Evolutionary conservation across 805 yeast species (phyloP).

Genomic region (Grigorovia humatica): DNA sequence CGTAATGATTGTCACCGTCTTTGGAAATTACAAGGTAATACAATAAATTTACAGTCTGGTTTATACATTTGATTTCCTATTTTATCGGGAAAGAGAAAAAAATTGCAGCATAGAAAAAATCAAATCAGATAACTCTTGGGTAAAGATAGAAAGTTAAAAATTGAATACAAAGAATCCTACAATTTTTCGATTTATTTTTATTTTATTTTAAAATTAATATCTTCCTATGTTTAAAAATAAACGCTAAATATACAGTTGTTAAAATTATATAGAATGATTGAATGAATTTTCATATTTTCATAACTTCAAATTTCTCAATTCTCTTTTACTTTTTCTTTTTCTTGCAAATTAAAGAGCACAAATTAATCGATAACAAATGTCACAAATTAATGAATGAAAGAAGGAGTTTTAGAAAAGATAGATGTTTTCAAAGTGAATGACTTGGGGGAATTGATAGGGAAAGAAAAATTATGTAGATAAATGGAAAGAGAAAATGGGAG

Average conservation of each 20-base stretch:
- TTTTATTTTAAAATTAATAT: not conserved
- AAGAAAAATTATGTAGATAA: too few species aligned
- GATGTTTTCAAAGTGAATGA: too few species aligned
- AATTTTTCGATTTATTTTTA: not conserved
- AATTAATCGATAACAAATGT: too few species aligned
- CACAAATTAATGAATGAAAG: too few species aligned
- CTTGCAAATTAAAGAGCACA: not conserved
- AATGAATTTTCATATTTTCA: constrained; percentile 1
- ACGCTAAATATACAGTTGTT: constrained; percentile 20
- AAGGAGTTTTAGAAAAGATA: too few species aligned
- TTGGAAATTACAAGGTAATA: constrained; percentile 24
- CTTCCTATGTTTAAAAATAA: constrained; percentile 3
- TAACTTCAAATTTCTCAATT: not conserved
- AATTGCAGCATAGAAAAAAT: too few species aligned
- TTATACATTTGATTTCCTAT: constrained; percentile 15
- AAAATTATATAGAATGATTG: constrained; percentile 14
- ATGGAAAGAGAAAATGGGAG: not conserved
- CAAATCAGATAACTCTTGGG: too few species aligned
- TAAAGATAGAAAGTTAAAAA: too few species aligned
- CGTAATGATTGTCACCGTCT: constrained; percentile 20
- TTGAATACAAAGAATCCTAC: too few species aligned
- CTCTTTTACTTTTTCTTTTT: too few species aligned
- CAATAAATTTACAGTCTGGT: constrained; percentile 26
- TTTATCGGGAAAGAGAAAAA: not conserved
- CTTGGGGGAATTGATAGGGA: too few species aligned